Evolutionary conservation across 2,329 filamentous ascomycete species (phyloP).

Genomic region (Cytospora piceae): DNA sequence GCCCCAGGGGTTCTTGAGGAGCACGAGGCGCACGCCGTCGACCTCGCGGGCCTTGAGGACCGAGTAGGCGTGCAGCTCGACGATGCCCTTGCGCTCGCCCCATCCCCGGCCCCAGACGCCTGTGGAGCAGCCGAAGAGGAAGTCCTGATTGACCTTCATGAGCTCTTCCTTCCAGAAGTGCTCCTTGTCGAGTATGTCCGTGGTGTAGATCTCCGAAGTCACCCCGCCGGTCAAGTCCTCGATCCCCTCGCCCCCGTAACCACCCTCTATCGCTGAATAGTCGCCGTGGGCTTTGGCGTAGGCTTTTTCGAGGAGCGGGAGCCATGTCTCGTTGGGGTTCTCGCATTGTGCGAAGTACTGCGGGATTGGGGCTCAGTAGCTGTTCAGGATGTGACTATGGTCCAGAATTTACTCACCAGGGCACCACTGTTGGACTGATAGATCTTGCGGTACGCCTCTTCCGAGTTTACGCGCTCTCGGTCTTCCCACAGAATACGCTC

Average conservation of each 20-base stretch:
- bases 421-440: slow-evolving; percentile 71
- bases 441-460: slow-evolving; percentile 62
- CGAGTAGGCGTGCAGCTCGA: slow-evolving; percentile 62
- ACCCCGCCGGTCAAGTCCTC: slow-evolving; percentile 69
- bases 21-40: slow-evolving; percentile 56
- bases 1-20: slow-evolving; percentile 61
- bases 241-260: slow-evolving; percentile 54
- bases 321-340: slow-evolving; percentile 72
- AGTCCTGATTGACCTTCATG: slow-evolving; percentile 78
- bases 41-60: slow-evolving; percentile 60
- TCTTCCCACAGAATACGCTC: slow-evolving; percentile 52
- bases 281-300: slow-evolving; percentile 78
- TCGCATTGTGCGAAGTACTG: slow-evolving; percentile 70
- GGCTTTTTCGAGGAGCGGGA: slow-evolving; percentile 73
- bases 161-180: slow-evolving; percentile 84
- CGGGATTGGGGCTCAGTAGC: neutral
- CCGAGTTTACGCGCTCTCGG: slow-evolving; percentile 53
- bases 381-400: neutral
- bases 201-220: slow-evolving; percentile 68
- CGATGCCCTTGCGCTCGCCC: slow-evolving; percentile 61
- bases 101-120: slow-evolving; percentile 67
- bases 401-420: slow-evolving; percentile 39
- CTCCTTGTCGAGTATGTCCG: slow-evolving; percentile 77
- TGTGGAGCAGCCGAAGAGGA: slow-evolving; percentile 72
- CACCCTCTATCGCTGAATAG: slow-evolving; percentile 72